phyloP scores from a whole-genome alignment of 2,329 filamentous ascomycete species.

The Talaromyces sp. region DNA sequence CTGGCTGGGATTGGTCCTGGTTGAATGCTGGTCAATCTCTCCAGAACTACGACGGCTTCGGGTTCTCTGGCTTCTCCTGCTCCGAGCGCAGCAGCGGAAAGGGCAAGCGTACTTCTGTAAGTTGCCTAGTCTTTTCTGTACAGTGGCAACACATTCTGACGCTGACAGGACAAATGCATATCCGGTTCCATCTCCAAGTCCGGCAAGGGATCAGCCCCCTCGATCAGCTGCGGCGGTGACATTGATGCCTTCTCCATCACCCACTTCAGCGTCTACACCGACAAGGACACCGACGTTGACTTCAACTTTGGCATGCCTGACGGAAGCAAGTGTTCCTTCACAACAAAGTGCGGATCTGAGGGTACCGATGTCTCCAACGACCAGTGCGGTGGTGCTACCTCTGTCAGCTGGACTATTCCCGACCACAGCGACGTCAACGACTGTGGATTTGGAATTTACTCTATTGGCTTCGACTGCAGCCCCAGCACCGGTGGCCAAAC shows the following conservation, averaged over 20 bases:
- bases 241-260: slow-evolving; percentile 68
- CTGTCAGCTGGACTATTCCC: slow-evolving; percentile 67
- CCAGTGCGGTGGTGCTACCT: slow-evolving; percentile 87
- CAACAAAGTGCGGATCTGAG: slow-evolving; percentile 60
- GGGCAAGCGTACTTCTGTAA: slow-evolving; percentile 11
- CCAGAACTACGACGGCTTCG: slow-evolving; percentile 65
- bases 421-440: slow-evolving; percentile 53
- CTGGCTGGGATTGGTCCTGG: slow-evolving; percentile 68
- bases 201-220: slow-evolving; percentile 45
- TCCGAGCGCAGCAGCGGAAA: slow-evolving; percentile 40
- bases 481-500: slow-evolving; percentile 20
- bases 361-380: slow-evolving; percentile 73
- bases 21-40: slow-evolving; percentile 58
- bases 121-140: not conserved
- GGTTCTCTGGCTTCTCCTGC: slow-evolving; percentile 71
- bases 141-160: not conserved
- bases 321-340: slow-evolving; percentile 76
- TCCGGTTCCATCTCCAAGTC: slow-evolving; percentile 48
- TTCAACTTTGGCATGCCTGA: slow-evolving; percentile 86
- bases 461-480: slow-evolving; percentile 70
- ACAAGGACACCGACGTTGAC: slow-evolving; percentile 73
- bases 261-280: slow-evolving; percentile 67
- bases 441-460: slow-evolving; percentile 71
- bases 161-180: slow-evolving; percentile 58
- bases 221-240: slow-evolving; percentile 55